Base-by-base conservation (phyloP, 257 asterid genomes). In the Plantago elongata region DNA sequence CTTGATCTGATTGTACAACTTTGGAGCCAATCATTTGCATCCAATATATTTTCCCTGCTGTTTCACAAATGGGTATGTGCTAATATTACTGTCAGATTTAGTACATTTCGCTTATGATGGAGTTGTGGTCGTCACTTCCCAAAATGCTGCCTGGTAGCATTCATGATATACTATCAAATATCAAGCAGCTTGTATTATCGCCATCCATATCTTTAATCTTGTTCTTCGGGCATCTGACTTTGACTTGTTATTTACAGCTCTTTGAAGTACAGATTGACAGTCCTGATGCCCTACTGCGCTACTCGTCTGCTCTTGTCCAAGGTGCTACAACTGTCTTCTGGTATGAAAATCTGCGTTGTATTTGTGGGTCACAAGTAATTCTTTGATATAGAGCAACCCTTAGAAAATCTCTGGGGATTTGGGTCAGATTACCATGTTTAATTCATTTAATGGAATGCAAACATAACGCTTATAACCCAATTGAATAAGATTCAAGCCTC, bases 11-110 rank as follows among this genome's bases (percentile, higher is more conserved):
- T 69, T 30, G 64, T 87, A 73, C 96, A 81, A 78, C 84, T 82
- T n/a, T 93, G 99, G 99, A 89, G 94, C 92, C 99, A 89, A 76
- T 83, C 90, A 47, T 93, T 89, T 77, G 95, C 95, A 7, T 82
- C 99, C 46, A 85, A 82, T 72, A 83, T 85, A 10, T 93, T 93
- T 51, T 51, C 92, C 38, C 83, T 85, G 46, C 77, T 93, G 82
- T 89, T 93, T 78, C 92, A 93, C 74, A 87, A 89, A 68, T 93
- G 98, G 97, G 98, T 92, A 79, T 57, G 95, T 75, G 51, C 30
- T 64, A 51, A 54, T 65, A 47, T 40, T 57, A 10, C 38, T 47
- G 22, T 40, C 43, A 12, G 58, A 62, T 37, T 30, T 30, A 27
- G 40, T 42, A 9, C 50, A 38, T 9, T 57, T 40, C 10, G 5